Base-by-base conservation (phyloP, 495 filamentous ascomycete genomes). In the Penicillium pancosmium region DNA sequence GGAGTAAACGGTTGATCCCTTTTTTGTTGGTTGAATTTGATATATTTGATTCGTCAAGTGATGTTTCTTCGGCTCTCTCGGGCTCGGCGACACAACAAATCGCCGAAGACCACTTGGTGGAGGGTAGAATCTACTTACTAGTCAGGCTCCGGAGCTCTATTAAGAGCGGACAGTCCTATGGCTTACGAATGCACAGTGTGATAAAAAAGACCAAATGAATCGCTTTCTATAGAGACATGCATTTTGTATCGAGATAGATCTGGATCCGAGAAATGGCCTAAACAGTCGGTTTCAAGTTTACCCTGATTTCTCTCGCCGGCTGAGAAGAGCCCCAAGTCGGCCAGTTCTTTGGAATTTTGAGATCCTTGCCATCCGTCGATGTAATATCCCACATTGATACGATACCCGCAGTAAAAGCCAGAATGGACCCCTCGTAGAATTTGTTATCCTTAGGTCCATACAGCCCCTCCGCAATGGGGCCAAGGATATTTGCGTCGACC, bases 351-450 rank as follows among this genome's bases (percentile, higher is more conserved):
- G 78, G 78, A 11, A 76, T 64, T 10, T 49, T 59, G 34, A 75
- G 66, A 3, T 52, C 59, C n/a, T 57, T 51, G 9, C 56, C 69
- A 50, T 69, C 62, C 2, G 68, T 60, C 6, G 82, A 71, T 38
- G 80, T 71, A 55, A 85, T 70, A 34, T 86, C 78, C 73, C 84
- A 86, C 59, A 78, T 68, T 9, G 75, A 67, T 8, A 86, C 59
- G 19, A 87, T 70, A 4, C 79, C 67, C 23, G 78, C 80, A 3
- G 78, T 64, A 6, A 80, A 72, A n/a, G 73, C 58, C 27, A 86
- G 55, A 13, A 84, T 78, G 56, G 82, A 70, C 50, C 71, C 67
- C 65, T 84, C 81, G 0, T 78, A 79, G 54, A 84, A 80, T 33
- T 67, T 58, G 21, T 79, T 77, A 25, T 81, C 75, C 18, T 83